These are phyloP conservation scores for Magnolia sinica DNA, from an alignment of 164 flowering plant species.

Conservation along the genomic window DNA sequence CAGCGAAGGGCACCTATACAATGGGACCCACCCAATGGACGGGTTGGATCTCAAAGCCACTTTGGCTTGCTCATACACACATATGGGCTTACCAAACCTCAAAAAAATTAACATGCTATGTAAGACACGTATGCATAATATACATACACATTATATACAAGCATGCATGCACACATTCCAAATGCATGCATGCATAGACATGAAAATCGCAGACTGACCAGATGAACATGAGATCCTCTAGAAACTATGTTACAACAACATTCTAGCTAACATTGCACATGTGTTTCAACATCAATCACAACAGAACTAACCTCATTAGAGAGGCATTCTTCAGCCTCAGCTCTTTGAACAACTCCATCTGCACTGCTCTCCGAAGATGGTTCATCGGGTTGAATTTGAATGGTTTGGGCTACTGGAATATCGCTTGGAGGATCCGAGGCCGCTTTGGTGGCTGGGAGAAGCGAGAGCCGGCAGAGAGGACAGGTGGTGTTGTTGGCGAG, in stretches of 20 bases:
- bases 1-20: too few species aligned
- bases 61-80: too few species aligned
- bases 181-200: too few species aligned
- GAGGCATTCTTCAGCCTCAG: conserved; percentile 8
- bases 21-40: too few species aligned
- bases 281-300: conserved; percentile 5
- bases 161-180: too few species aligned
- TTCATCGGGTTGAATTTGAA: conserved; percentile 8
- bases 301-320: conserved; percentile 8
- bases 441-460: conserved; percentile 33
- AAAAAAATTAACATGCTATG: too few species aligned
- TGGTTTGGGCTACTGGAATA: conserved; percentile 8
- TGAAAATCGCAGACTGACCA: too few species aligned
- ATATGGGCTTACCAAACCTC: too few species aligned
- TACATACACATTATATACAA: too few species aligned
- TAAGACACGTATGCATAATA: too few species aligned
- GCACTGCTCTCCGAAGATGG: conserved; percentile 4
- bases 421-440: conserved; percentile 12
- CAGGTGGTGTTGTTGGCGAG: conserved; percentile 58
- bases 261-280: neutral
- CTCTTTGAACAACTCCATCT: conserved; percentile 12
- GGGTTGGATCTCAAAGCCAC: too few species aligned
- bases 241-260: neutral
- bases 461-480: conserved; percentile 71
- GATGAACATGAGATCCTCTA: neutral